Evolutionary conservation across 352 stramenopile species (phyloP).

Genomic region (Phytopythium delawarense): DNA sequence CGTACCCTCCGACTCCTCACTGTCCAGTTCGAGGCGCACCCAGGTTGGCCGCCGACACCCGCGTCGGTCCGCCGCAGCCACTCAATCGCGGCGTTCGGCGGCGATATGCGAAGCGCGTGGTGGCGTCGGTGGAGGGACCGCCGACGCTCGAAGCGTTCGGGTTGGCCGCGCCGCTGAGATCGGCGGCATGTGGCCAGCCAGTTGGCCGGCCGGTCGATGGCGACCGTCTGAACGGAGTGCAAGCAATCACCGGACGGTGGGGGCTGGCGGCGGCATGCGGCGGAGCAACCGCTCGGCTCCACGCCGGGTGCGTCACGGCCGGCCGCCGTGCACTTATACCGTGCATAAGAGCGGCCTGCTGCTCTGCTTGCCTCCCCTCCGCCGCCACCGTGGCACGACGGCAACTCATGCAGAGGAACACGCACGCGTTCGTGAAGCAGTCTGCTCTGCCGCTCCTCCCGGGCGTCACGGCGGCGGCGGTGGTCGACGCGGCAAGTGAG

Average conservation of each 20-base stretch:
- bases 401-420: conserved; percentile 1
- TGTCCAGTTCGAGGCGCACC: background rate
- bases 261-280: background rate
- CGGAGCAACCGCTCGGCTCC: background rate
- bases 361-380: background rate
- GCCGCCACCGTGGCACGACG: background rate
- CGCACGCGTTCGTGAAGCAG: background rate
- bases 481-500: no score
- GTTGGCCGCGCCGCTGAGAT: background rate
- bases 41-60: background rate
- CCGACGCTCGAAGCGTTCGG: background rate
- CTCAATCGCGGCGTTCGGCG: background rate
- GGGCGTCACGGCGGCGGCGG: no score
- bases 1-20: background rate
- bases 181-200: background rate
- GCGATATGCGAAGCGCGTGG: background rate
- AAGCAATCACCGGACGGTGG: background rate
- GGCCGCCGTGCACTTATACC: background rate
- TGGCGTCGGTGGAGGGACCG: background rate
- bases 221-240: background rate
- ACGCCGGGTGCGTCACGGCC: background rate
- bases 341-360: background rate
- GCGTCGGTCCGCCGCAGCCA: background rate
- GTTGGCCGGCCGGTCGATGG: background rate
- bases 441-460: no score